Percentiles rank a stretch among this genome's conserved stretches.
Conservation (phyloP, 78 protist species). For the Dictyostelium firmibasis region DNA sequence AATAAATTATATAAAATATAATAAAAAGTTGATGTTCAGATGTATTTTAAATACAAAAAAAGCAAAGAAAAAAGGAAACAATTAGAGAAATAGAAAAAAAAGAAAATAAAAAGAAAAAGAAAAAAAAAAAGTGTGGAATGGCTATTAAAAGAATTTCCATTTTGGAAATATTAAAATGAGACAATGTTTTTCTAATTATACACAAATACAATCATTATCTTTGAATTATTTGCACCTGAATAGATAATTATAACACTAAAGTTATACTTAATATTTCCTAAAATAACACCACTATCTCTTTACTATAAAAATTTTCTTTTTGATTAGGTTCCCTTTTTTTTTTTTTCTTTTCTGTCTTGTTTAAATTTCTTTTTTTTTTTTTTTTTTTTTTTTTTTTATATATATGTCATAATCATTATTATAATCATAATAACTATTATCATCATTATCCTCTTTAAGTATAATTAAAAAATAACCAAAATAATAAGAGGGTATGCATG, state of each 20-base stretch:
- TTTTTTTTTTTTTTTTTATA: background rate
- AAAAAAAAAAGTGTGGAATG: background rate
- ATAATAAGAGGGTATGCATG: background rate
- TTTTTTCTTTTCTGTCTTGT: background rate
- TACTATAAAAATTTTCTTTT: no score
- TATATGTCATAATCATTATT: background rate
- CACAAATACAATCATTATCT: background rate
- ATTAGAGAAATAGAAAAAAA: background rate
- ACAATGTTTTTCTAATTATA: background rate
- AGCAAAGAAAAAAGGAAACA: background rate
- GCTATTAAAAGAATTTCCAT: background rate
- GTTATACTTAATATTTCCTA: background rate
- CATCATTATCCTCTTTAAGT: background rate
- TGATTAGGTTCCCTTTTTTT: background rate
- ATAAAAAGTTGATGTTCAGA: background rate
- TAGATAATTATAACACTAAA: background rate
- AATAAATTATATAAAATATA: background rate
- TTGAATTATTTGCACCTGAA: background rate
- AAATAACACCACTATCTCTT: constrained; percentile 3
- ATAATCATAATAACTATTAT: background rate
- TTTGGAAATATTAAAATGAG: background rate
- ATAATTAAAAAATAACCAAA: background rate
- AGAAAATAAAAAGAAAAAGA: background rate
- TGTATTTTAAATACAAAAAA: background rate
- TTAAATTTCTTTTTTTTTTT: background rate